These are phyloP conservation scores for Picea glauca DNA, from an alignment of 75 land plant species.

Conservation along the genomic window DNA sequence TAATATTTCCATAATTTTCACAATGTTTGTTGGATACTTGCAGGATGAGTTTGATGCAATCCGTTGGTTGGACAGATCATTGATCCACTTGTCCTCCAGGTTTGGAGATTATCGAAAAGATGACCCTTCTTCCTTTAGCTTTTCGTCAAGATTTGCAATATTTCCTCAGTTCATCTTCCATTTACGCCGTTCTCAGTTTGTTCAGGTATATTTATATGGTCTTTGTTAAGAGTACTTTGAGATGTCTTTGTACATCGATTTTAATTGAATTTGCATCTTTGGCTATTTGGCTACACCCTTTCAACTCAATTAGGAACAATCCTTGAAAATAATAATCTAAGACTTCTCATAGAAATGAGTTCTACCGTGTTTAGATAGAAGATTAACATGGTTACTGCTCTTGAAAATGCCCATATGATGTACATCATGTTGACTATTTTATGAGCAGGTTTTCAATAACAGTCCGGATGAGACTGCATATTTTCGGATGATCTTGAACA, in stretches of 20 bases:
- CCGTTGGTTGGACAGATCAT: conserved; percentile 88
- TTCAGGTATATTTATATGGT: conserved; percentile 54
- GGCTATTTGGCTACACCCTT: not conserved
- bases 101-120: conserved; percentile 96
- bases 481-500: conserved; percentile 80
- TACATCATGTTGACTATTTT: not conserved
- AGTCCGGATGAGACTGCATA: conserved; percentile 99
- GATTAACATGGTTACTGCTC: not conserved
- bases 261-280: no score
- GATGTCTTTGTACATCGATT: not conserved
- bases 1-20: no score
- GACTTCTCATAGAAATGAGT: not conserved
- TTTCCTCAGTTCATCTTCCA: conserved; percentile 97
- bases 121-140: conserved; percentile 73
- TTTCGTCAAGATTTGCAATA: conserved; percentile 76
- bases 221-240: not conserved
- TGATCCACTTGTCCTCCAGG: conserved; percentile 73
- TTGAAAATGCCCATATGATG: not conserved
- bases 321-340: not conserved
- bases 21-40: not conserved
- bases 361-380: not conserved
- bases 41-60: conserved; percentile 95
- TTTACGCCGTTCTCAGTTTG: conserved; percentile 94
- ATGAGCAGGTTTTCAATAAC: conserved; percentile 84
- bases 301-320: not conserved